These are phyloP conservation scores for Phialophora expanda DNA, from an alignment of 2,329 filamentous ascomycete genomes.

Conservation along the genomic window DNA sequence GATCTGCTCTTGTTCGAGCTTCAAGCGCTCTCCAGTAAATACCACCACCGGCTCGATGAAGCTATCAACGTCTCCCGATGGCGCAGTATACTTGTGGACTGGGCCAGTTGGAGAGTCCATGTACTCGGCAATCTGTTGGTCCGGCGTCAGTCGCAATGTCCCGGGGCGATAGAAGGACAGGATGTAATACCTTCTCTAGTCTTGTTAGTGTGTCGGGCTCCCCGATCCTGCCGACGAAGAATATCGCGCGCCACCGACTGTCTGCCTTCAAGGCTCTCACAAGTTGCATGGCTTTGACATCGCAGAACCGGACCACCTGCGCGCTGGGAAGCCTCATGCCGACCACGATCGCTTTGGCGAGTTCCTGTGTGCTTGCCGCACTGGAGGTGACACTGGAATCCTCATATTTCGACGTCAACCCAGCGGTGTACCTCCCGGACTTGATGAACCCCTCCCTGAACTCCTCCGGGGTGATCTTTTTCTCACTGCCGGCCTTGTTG, in stretches of 20 bases:
- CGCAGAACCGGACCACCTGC: constrained; percentile 64
- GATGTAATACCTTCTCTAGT: constrained; percentile 47
- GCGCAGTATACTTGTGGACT: constrained; percentile 52
- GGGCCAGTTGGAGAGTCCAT: constrained; percentile 51
- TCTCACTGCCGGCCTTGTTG: constrained; percentile 39
- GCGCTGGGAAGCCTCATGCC: constrained; percentile 60
- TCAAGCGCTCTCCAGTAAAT: constrained; percentile 54
- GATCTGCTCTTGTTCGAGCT: constrained; percentile 59
- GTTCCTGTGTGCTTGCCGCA: constrained; percentile 43
- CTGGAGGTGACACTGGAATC: constrained; percentile 55
- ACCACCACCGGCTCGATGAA: constrained; percentile 65
- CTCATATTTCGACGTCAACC: constrained; percentile 62
- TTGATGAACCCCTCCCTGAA: constrained; percentile 64
- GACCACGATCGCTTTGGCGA: constrained; percentile 48
- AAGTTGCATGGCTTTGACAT: constrained; percentile 63
- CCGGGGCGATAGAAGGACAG: neutral
- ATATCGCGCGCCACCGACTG: constrained; percentile 58
- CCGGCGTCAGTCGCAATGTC: neutral
- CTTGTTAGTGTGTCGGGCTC: constrained; percentile 39
- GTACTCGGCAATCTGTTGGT: constrained; percentile 48
- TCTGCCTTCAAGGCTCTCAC: constrained; percentile 57
- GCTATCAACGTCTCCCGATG: constrained; percentile 55
- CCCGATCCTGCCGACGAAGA: constrained; percentile 55
- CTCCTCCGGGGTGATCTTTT: constrained; percentile 50
- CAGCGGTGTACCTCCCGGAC: constrained; percentile 65